Evolutionary conservation across 345 rosid genomes (phyloP).

Genomic region (Isatis tinctoria): DNA sequence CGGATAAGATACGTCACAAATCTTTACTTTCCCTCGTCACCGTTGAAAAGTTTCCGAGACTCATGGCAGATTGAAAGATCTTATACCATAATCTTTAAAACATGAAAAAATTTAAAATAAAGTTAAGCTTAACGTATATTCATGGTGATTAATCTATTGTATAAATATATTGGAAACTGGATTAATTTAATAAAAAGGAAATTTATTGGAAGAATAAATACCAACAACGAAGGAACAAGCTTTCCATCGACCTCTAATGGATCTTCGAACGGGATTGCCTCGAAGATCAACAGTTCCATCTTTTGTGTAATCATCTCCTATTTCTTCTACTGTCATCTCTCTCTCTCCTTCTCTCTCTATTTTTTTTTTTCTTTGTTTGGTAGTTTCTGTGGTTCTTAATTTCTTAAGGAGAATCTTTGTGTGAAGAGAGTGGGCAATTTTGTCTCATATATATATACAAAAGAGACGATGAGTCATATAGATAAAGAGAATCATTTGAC

Average conservation of each 20-base stretch:
- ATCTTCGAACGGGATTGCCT: constrained; percentile 34
- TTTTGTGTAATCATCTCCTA: constrained; percentile 62
- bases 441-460: constrained; percentile 19
- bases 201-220: constrained; percentile 13
- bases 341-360: constrained; percentile 11
- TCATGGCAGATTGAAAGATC: not conserved
- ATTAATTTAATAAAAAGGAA: not conserved
- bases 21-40: not conserved
- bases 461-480: constrained; percentile 9
- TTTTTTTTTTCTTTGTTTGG: constrained; percentile 5
- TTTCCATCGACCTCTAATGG: constrained; percentile 84
- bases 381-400: not conserved
- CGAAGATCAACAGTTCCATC: constrained; percentile 86
- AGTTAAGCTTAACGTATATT: not conserved
- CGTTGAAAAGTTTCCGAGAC: constrained; percentile 8
- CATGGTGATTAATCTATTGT: not conserved
- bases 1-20: constrained; percentile 15
- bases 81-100: not conserved
- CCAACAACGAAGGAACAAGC: constrained; percentile 87
- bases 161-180: not conserved
- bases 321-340: constrained; percentile 32
- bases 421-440: constrained; percentile 20
- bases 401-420: not conserved
- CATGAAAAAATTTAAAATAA: not conserved
- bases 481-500: not conserved